These are phyloP conservation scores for Colletotrichum melonis DNA, from an alignment of 2,329 filamentous ascomycete genomes.

Conservation along the genomic window DNA sequence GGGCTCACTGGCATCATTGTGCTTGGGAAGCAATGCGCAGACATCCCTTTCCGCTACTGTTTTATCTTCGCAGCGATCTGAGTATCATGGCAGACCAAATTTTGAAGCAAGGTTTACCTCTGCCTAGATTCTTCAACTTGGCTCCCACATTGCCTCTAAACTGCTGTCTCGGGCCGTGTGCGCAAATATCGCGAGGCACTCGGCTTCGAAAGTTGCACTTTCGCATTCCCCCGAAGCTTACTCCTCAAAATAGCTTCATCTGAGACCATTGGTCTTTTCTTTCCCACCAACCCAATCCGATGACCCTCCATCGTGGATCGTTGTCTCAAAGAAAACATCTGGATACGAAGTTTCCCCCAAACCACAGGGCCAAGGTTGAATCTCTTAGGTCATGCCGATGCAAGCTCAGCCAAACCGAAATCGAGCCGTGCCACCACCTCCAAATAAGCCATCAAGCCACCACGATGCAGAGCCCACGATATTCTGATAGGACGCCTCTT, in stretches of 20 bases:
- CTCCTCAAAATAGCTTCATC: neutral
- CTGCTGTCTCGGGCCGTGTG: too few species aligned
- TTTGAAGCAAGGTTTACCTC: too few species aligned
- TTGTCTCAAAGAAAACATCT: neutral
- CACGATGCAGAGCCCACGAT: neutral
- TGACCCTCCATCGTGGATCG: neutral
- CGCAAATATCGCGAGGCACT: too few species aligned
- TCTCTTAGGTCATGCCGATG: neutral
- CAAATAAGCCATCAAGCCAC: slow-evolving; percentile 1
- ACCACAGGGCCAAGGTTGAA: neutral
- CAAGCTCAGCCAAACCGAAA: neutral
- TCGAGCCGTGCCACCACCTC: neutral
- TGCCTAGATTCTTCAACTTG: neutral
- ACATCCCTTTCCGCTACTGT: neutral
- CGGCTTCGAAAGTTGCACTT: neutral
- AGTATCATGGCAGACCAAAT: too few species aligned
- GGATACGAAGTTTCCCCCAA: neutral
- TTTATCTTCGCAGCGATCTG: neutral
- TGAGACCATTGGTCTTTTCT: neutral
- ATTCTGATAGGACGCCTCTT: neutral
- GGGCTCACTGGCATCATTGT: neutral
- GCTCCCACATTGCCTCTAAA: neutral
- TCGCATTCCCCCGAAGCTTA: slow-evolving; percentile 3
- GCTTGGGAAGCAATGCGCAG: neutral
- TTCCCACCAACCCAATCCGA: neutral